Evolutionary conservation across 2,329 filamentous ascomycete species (phyloP).

Genomic region (Paraphaeosphaeria sporulosa): DNA sequence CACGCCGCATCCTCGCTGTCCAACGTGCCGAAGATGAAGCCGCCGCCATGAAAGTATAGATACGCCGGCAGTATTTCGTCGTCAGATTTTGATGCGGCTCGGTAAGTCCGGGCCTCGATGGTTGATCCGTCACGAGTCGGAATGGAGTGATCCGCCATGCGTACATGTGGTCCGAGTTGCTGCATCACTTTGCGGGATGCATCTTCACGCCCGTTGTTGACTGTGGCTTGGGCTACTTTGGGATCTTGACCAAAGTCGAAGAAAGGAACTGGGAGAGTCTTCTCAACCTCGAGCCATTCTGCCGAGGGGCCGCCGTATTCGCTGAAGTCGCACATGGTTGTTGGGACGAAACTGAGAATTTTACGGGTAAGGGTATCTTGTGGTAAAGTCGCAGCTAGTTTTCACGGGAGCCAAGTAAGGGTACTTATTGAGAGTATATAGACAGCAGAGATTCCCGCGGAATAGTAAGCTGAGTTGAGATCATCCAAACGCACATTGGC

Average conservation of each 20-base stretch:
- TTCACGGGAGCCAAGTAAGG: not conserved
- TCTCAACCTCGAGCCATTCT: constrained; percentile 44
- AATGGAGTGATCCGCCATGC: constrained; percentile 38
- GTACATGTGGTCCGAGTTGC: constrained; percentile 31
- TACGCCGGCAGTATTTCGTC: constrained; percentile 57
- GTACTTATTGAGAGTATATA: not conserved
- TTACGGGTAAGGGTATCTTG: not conserved
- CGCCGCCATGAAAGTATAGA: constrained; percentile 61
- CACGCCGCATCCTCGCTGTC: constrained; percentile 62
- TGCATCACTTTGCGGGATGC: constrained; percentile 29
- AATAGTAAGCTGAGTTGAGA: not conserved
- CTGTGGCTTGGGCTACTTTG: constrained; percentile 20
- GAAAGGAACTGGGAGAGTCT: constrained; percentile 31
- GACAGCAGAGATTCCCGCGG: not conserved
- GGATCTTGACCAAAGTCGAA: constrained; percentile 33
- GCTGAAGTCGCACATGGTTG: constrained; percentile 32
- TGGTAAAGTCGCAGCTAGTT: not conserved
- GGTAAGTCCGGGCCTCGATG: constrained; percentile 59
- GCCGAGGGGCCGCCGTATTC: constrained; percentile 40
- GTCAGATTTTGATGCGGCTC: constrained; percentile 43
- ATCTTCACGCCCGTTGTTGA: constrained; percentile 34
- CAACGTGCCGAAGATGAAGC: constrained; percentile 64
- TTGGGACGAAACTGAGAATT: not conserved
- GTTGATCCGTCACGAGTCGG: constrained; percentile 55
- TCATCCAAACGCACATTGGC: not conserved